Conservation (phyloP, 202 grass and related monocot species). For the Eragrostis tef region DNA sequence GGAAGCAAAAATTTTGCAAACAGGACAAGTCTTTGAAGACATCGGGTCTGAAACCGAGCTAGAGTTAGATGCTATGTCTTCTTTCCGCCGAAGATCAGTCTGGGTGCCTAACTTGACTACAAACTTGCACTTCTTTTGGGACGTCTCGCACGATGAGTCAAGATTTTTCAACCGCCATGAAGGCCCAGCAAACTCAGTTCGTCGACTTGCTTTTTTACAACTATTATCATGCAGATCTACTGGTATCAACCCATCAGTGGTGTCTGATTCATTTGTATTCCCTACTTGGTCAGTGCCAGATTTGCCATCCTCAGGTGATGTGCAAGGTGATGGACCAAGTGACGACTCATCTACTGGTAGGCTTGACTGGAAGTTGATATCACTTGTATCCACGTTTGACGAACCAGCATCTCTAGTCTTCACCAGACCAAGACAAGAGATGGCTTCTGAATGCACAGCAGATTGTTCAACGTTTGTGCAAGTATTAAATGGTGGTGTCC, state of each 20-base stretch:
- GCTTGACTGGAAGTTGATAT: conserved; percentile 58
- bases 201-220: conserved; percentile 43
- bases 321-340: conserved; percentile 37
- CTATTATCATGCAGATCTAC: conserved; percentile 53
- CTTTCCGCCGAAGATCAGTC: conserved; percentile 50
- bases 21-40: conserved; percentile 91
- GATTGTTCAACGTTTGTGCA: conserved; percentile 31
- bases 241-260: conserved; percentile 35
- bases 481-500: conserved; percentile 48
- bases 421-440: conserved; percentile 35
- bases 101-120: conserved; percentile 59
- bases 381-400: conserved; percentile 37
- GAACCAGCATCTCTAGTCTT: conserved; percentile 52
- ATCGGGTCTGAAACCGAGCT: conserved; percentile 68
- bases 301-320: conserved; percentile 50
- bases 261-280: conserved; percentile 37
- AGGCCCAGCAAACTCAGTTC: conserved; percentile 37
- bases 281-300: conserved; percentile 42
- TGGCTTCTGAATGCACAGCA: conserved; percentile 35
- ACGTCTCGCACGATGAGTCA: conserved; percentile 49
- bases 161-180: conserved; percentile 45
- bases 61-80: conserved; percentile 67
- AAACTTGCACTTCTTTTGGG: conserved; percentile 73
- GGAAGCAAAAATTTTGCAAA: conserved; percentile 92
- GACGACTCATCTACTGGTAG: conserved; percentile 43